Base-by-base conservation (phyloP, 2,329 filamentous ascomycete genomes). In the Fonsecaea monophora region DNA sequence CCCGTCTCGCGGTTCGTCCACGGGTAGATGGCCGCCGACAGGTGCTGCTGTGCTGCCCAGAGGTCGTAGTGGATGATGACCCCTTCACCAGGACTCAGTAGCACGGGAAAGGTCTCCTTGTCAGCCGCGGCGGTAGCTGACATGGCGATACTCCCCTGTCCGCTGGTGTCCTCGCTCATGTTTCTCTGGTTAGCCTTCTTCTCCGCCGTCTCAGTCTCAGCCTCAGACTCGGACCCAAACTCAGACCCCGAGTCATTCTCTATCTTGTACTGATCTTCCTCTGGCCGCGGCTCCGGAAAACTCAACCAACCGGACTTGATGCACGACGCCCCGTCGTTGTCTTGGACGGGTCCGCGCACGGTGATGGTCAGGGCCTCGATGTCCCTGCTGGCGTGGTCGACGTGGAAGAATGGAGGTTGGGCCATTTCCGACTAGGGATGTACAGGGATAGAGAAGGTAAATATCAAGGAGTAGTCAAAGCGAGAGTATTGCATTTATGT, bases 21-120 rank as follows among this genome's bases (percentile, higher is more conserved):
- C 7, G 45, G 18, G 8, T 50, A 55, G n/a, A 55, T 55, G 30
- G 53, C 10, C 53, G 34, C 6, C 53, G 21, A 25, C n/a, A 18
- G n/a, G 9, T 30, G n/a, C 13, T 10, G n/a, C 53, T n/a, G 3
- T 6, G 15, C 7, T 8, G 25, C 21, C 50, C 30, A 55, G 10
- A 55, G 53, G 34, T 55, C 53, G 25, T 34, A 30, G 32, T 53
- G 50, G 12, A 55, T n/a, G 34, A 55, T 35, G 53, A 55, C 25
- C 3, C 53, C 53, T 37, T 55, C 30, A 15, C 53, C 53, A 0
- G 53, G 7, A 3, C 13, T n/a, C 13, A 55, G 25, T 12, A 35
- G 12, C 10, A 55, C n/a, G 30, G 53, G 30, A 30, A 55, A 55
- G 21, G 21, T 21, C 21, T 21, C 21, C 21, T 21, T 21, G 21